Evolutionary conservation across 2,329 filamentous ascomycete species (phyloP).

Genomic region (Sodiomyces alkalinus): DNA sequence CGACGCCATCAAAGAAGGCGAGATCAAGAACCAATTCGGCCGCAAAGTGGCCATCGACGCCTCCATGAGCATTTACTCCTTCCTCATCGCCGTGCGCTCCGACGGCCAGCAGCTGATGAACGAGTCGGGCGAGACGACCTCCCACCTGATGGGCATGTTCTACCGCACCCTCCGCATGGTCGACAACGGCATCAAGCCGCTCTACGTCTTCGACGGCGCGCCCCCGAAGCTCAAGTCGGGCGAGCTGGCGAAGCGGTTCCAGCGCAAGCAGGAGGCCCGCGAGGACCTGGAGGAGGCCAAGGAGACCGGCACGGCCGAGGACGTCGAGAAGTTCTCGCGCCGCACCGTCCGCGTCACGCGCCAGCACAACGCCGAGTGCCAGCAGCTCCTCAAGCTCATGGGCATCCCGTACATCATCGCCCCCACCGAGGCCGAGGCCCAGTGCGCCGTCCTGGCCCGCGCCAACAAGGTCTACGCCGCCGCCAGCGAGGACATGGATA

Average conservation of each 20-base stretch:
- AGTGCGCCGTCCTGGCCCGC: conserved; percentile 78
- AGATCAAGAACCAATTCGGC: conserved; percentile 98
- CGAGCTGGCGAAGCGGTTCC: conserved; percentile 89
- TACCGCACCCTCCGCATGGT: conserved; percentile 97
- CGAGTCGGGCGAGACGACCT: conserved; percentile 91
- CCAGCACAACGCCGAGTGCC: conserved; percentile 93
- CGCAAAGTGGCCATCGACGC: conserved; percentile 90
- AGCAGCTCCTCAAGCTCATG: conserved; percentile 83
- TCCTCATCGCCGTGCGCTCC: conserved; percentile 92
- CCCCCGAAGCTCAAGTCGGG: conserved; percentile 96
- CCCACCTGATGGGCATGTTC: conserved; percentile 98
- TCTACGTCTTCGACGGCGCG: conserved; percentile 95
- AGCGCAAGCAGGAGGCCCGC: conserved; percentile 83
- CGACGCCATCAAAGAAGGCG: conserved; percentile 87
- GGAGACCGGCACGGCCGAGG: conserved; percentile 88
- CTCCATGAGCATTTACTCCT: conserved; percentile 98
- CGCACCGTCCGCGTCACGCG: conserved; percentile 88
- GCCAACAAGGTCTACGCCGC: conserved; percentile 94
- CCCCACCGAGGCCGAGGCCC: conserved; percentile 92
- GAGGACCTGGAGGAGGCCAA: conserved; percentile 90
- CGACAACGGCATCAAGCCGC: conserved; percentile 95
- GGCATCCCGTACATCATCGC: conserved; percentile 90
- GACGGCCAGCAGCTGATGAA: conserved; percentile 93
- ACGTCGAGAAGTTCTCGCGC: conserved; percentile 95
- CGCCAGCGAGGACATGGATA: conserved; percentile 98